Evolutionary conservation across 352 stramenopile species (phyloP).

Genomic region (Aphanomyces invadans): DNA sequence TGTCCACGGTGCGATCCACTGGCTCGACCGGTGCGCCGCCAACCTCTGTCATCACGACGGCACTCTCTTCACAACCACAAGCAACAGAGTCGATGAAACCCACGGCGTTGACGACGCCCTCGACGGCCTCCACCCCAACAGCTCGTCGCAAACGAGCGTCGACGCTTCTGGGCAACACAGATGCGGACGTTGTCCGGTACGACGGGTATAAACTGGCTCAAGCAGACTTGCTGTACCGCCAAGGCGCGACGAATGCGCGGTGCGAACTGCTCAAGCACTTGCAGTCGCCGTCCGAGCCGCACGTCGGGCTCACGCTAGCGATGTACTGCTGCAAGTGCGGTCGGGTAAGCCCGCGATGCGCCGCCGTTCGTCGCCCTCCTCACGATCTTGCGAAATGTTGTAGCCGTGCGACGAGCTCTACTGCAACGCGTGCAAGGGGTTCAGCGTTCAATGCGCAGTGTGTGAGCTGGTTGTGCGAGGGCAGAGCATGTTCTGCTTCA

Average conservation of each 20-base stretch:
- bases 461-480: slow-evolving; percentile 77
- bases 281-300: slow-evolving; percentile 28
- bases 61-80: too few relatives aligned
- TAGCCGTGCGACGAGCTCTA: slow-evolving; percentile 49
- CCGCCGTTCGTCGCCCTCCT: neutral
- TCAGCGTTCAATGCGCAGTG: slow-evolving; percentile 69
- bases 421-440: slow-evolving; percentile 59
- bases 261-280: slow-evolving; percentile 66
- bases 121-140: too few relatives aligned
- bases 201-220: slow-evolving; percentile 78
- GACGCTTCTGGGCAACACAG: too few relatives aligned
- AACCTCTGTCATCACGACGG: too few relatives aligned
- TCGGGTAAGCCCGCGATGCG: slow-evolving; percentile 39
- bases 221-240: slow-evolving; percentile 71
- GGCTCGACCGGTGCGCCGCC: too few relatives aligned
- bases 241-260: slow-evolving; percentile 62
- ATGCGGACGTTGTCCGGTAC: slow-evolving; percentile 50
- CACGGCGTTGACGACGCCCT: too few relatives aligned
- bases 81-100: too few relatives aligned
- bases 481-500: slow-evolving; percentile 83
- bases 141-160: too few relatives aligned
- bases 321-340: slow-evolving; percentile 61
- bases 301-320: slow-evolving; percentile 51
- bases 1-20: too few relatives aligned
- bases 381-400: neutral